These are phyloP conservation scores for Luffa aegyptiaca DNA, from an alignment of 306 rosid genomes.

Conservation along the genomic window DNA sequence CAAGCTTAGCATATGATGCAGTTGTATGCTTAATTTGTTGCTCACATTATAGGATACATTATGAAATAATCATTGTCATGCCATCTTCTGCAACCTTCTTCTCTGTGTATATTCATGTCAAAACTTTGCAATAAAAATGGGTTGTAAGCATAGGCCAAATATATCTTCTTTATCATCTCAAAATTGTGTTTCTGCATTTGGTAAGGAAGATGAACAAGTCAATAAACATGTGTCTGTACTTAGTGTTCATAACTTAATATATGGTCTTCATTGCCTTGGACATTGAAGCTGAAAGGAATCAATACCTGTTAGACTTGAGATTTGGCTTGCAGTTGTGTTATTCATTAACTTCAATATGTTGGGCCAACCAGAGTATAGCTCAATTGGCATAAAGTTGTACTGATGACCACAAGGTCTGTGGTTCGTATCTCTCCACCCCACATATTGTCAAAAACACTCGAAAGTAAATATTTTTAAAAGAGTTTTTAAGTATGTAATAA, in stretches of 20 bases:
- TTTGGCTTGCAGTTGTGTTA: background rate
- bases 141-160: background rate
- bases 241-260: background rate
- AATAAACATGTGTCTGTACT: background rate
- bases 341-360: background rate
- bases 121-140: background rate
- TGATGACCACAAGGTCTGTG: no score
- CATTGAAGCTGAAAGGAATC: background rate
- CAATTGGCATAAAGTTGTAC: no score
- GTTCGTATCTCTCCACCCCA: no score
- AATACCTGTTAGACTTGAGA: background rate
- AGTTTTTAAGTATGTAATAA: no score
- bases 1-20: constrained; percentile 60
- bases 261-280: background rate
- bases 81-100: background rate
- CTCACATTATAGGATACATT: background rate
- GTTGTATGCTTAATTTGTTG: background rate
- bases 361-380: no score
- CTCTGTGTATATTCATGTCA: background rate
- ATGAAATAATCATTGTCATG: background rate
- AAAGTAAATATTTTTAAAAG: no score
- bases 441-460: no score
- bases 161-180: background rate
- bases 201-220: background rate
- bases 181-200: background rate